Evolutionary conservation across 2,329 filamentous ascomycete species (phyloP), one percentile per base, ranked within the genome.

Genomic region (Penicillium decumbens): DNA sequence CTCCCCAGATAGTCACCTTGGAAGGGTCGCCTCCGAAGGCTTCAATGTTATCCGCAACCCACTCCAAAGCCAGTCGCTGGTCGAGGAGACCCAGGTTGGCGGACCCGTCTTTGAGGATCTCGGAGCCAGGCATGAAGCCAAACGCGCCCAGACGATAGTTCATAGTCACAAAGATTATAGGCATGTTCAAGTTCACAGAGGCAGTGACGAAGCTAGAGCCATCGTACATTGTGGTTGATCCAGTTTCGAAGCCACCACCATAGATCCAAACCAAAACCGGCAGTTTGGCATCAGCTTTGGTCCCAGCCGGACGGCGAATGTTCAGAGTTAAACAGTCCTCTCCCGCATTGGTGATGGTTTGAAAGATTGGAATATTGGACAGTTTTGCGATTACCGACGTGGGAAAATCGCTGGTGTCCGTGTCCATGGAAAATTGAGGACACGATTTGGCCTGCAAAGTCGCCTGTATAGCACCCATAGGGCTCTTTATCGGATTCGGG

Each of bases 1-100:
- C 83, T 24, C 88, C 88, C 84, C 84, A 89, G 51, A 92, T 84
- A 0, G 87, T 91, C 5, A 91, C 86, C 65, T 86, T 87, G n/a
- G 76, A 74, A 0, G 87, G 84, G 64, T 92, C 87, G 12, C 89
- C 89, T 8, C 89, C 89, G 63, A 93, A 95, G 0, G 81, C 76
- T 1, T 73, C 82, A 49, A 92, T 89, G 57, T 91, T 89, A 59
- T 89, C 85, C 6, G 85, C 82, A 1, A 88, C 80, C 88, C 88
- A 92, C 64, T 90, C 72, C 6, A 92, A 74, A 0, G 80, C 87
- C 55, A 87, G 75, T 29, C 85, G 77, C 60, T 91, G 87, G 61
- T 92, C 88, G 0, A 87, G 74, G 3, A 88, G 76, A 3, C 88
- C 88, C 3, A 89, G 66, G 62, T 91, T 92, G 2, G 83, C 69